Conservation (phyloP, 169 alveolate genomes). For the Haemoproteus tartakovskyi region DNA sequence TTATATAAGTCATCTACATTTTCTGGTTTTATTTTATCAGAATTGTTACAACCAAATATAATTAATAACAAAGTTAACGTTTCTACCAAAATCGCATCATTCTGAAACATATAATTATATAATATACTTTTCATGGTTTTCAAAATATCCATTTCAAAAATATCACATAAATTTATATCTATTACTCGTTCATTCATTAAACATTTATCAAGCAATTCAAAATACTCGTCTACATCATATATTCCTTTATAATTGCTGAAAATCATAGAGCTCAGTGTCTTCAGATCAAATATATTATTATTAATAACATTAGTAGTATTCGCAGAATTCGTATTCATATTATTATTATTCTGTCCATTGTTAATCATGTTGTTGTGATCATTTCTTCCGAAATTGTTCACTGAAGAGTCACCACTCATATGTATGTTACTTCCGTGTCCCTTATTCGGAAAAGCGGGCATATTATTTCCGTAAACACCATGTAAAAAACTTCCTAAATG, state of each 20-base stretch:
- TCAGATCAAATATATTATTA: conserved; percentile 16
- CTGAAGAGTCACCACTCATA: background rate
- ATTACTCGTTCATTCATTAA: conserved; percentile 48
- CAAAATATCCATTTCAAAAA: conserved; percentile 60
- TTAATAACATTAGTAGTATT: background rate
- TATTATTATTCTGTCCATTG: background rate
- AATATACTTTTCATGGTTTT: conserved; percentile 23
- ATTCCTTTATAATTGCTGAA: conserved; percentile 51
- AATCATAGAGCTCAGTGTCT: conserved; percentile 51
- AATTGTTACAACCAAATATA: conserved; percentile 55
- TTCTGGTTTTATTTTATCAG: conserved; percentile 62
- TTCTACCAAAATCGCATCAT: conserved; percentile 64
- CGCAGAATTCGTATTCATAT: background rate
- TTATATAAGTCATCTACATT: conserved; percentile 61
- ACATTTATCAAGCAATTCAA: conserved; percentile 54
- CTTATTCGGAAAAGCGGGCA: no score
- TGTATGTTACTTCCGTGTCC: no score
- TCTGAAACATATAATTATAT: conserved; percentile 53
- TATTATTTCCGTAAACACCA: no score
- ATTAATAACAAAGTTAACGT: conserved; percentile 53
- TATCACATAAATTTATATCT: conserved; percentile 57
- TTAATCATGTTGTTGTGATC: background rate
- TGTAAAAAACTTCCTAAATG: background rate
- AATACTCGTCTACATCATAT: conserved; percentile 61
- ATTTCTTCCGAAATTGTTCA: background rate